Percentiles rank a stretch among this genome's conserved stretches.
Evolutionary conservation across 495 filamentous ascomycete genomes (phyloP).

Genomic region (Aspergillus affinis): DNA sequence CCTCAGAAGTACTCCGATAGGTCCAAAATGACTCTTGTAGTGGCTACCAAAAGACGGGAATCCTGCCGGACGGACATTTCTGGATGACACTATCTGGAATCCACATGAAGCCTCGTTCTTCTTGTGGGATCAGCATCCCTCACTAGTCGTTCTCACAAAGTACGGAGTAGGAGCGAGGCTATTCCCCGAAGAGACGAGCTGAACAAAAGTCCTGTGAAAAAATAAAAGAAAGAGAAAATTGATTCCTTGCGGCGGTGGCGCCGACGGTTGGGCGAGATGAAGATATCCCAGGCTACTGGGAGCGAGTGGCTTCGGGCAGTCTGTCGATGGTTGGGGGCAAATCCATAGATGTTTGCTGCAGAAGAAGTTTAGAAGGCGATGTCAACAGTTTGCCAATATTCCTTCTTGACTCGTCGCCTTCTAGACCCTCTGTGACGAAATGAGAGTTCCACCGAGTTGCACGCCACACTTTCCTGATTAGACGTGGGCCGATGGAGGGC

Average conservation of each 20-base stretch:
- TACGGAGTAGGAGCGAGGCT: not conserved
- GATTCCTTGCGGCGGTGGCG: not conserved
- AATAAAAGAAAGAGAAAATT: not conserved
- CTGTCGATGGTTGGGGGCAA: not conserved
- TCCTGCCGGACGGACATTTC: not conserved
- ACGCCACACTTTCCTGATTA: not conserved
- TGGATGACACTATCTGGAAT: not conserved
- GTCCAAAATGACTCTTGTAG: too few relatives aligned
- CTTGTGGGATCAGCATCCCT: too few relatives aligned
- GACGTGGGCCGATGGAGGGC: too few relatives aligned
- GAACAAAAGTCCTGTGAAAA: not conserved
- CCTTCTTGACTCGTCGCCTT: not conserved
- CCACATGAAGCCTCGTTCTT: not conserved
- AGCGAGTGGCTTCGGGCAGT: not conserved
- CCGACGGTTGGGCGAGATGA: not conserved
- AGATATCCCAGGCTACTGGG: not conserved
- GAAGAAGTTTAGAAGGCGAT: too few relatives aligned
- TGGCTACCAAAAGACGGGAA: not conserved
- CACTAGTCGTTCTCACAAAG: not conserved
- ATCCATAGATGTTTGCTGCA: too few relatives aligned
- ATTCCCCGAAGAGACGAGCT: not conserved
- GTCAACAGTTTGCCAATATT: not conserved
- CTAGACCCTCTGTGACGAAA: not conserved
- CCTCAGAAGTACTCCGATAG: too few relatives aligned
- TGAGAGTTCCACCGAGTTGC: not conserved